A percentile compares a stretch with the other conserved stretches of the same genome.
Conservation (phyloP, 2,329 filamentous ascomycete genomes). For the Sporothrix luriei region DNA sequence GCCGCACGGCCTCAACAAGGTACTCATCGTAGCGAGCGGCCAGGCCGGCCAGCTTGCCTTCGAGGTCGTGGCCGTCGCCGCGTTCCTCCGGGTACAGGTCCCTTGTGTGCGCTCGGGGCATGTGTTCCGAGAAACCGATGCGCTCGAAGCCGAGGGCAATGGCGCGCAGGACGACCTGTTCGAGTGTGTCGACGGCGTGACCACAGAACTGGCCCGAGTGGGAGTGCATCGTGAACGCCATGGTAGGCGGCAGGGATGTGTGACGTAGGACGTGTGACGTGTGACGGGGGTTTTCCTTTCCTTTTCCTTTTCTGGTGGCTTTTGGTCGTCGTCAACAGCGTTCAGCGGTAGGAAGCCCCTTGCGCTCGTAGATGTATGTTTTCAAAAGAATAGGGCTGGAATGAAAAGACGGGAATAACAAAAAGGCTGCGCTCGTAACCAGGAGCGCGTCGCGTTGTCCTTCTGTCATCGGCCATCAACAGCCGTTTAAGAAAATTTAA, state of each 20-base stretch:
- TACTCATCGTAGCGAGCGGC: conserved; percentile 68
- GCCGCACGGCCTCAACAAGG: conserved; percentile 70
- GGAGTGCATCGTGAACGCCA: conserved; percentile 98
- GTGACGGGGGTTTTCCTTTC: neutral
- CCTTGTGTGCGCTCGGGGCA: conserved; percentile 71
- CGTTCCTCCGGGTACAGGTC: conserved; percentile 96
- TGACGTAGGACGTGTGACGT: neutral
- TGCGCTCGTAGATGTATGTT: no score
- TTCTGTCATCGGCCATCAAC: neutral
- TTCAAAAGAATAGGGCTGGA: neutral
- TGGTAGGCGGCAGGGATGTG: conserved; percentile 44
- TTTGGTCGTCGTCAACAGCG: no score
- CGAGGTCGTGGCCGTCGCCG: conserved; percentile 52
- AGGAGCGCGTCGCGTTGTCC: neutral
- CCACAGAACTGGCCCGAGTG: conserved; percentile 97
- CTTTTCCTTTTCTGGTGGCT: neutral
- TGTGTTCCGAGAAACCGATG: conserved; percentile 91
- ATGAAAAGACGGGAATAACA: neutral
- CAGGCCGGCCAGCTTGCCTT: conserved; percentile 53
- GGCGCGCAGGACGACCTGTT: conserved; percentile 78
- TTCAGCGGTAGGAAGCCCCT: neutral
- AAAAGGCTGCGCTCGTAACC: neutral
- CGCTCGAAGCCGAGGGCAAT: conserved; percentile 77
- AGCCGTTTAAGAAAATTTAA: conserved; percentile 4
- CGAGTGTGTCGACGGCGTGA: conserved; percentile 82